Evolutionary conservation across 805 yeast species (phyloP), one percentile per base, ranked within the genome.

Genomic region (Schizosaccharomyces japonicus): DNA sequence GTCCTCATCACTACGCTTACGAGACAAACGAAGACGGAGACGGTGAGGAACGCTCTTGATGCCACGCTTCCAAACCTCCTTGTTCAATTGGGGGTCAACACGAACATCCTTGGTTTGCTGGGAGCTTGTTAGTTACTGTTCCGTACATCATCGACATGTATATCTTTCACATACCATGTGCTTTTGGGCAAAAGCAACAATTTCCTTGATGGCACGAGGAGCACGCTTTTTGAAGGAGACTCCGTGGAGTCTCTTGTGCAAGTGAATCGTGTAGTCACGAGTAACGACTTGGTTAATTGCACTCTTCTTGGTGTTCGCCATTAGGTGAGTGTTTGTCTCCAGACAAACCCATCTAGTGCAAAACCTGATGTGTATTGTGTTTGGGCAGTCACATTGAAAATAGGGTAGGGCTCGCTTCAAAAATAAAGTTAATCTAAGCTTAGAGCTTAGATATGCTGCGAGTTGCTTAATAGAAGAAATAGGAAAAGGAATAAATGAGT

Each of bases 1-100:
- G 76, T 90, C 98, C 76, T 90, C 98, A 71, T 90, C 95, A 76
- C 90, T 90, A 77, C 96, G 83, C 85, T 80, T 90, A 79, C 94
- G 80, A 56, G 96, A 84, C 73, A 90, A 85, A 76, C 95, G 85
- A 68, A 90, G 76, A 76, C 98, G 85, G 71, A 90, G 68, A 78
- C 95, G 85, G 83, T 72, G 74, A 68, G 94, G 94, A 65, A 83
- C 93, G 75, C 95, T 95, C 77, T 85, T 84, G 73, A 90, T 78
- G 76, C 98, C 98, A 76, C 94, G 85, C 72, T 82, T 80, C 98
- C 98, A 90, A 74, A 90, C 76, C 66, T 79, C 92, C 71, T 85
- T 90, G 81, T 90, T 90, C 71, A 90, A 76, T 72, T 78, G 82
- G 67, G 98, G 96, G 73, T 90, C 96, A 64, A 90, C 73, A 77